Percentiles rank a stretch among this genome's conserved stretches.
Conservation (phyloP, 2,329 filamentous ascomycete genomes). For the Geosmithia putterillii region DNA sequence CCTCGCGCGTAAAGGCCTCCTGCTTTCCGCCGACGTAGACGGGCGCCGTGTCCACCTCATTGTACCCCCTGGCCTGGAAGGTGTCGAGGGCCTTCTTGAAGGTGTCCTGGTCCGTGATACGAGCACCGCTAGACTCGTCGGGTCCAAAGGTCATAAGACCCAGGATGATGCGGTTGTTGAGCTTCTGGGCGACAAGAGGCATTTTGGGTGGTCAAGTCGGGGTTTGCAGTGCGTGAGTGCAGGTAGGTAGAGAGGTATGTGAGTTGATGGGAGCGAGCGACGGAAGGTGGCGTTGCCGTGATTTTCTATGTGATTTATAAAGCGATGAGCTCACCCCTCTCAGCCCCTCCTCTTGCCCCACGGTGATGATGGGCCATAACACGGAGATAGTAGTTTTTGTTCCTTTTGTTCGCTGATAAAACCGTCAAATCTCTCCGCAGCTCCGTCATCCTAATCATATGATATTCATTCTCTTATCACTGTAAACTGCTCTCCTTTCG, state of each 20-base stretch:
- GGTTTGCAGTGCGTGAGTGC: not conserved
- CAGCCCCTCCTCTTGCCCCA: not conserved
- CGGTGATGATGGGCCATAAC: not conserved
- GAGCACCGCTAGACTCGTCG: conserved; percentile 46
- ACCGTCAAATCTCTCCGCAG: not conserved
- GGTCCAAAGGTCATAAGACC: conserved; percentile 80
- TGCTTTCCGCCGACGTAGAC: conserved; percentile 61
- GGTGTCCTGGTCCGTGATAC: conserved; percentile 54
- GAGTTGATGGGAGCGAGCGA: too few relatives aligned
- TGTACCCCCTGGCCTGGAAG: conserved; percentile 68
- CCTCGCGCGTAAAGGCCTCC: conserved; percentile 65
- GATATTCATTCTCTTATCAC: too few relatives aligned
- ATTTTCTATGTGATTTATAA: not conserved
- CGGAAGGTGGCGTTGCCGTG: too few relatives aligned
- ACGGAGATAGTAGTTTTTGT: not conserved
- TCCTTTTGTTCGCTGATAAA: not conserved
- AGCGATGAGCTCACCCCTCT: not conserved
- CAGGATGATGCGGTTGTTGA: conserved; percentile 61
- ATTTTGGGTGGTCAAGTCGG: conserved; percentile 16
- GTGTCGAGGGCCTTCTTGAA: conserved; percentile 63
- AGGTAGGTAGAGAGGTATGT: not conserved
- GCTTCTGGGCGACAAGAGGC: conserved; percentile 29
- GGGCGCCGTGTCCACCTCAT: conserved; percentile 75
- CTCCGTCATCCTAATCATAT: too few relatives aligned
- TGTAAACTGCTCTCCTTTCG: too few relatives aligned